Conservation (phyloP, 352 stramenopile genomes). For the Phytophthora melonis region DNA sequence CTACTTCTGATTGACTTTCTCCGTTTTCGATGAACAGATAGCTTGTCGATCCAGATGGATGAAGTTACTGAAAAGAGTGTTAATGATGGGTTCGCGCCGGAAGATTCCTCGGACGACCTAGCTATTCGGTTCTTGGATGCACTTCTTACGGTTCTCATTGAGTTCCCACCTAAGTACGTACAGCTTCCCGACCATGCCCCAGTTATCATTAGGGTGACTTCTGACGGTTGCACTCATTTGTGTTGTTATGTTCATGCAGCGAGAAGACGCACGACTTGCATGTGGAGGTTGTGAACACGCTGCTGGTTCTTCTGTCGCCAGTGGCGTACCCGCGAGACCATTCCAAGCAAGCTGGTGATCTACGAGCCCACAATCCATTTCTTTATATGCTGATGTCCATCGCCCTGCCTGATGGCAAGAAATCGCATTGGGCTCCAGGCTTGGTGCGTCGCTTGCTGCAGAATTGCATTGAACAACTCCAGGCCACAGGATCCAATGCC, state of each 20-base stretch:
- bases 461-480: conserved; percentile 66
- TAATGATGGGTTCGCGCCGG: conserved; percentile 10
- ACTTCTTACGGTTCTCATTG: conserved; percentile 61
- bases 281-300: conserved; percentile 77
- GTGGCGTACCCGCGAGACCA: conserved; percentile 72
- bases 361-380: conserved; percentile 69
- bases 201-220: not conserved
- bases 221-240: not conserved
- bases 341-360: conserved; percentile 50
- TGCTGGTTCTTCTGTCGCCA: conserved; percentile 76
- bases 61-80: conserved; percentile 12
- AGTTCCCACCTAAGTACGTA: conserved; percentile 72
- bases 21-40: conserved; percentile 18
- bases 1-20: not conserved
- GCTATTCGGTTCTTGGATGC: conserved; percentile 74
- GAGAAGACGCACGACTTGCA: conserved; percentile 73
- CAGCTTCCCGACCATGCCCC: not conserved
- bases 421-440: conserved; percentile 55
- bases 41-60: conserved; percentile 47
- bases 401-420: conserved; percentile 43
- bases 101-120: conserved; percentile 60
- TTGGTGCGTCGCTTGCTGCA: conserved; percentile 69
- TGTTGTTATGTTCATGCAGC: conserved; percentile 11
- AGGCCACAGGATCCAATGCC: conserved; percentile 42
- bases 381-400: conserved; percentile 69